These are phyloP conservation scores for Amanita inopinata DNA, from an alignment of 768 basidiomycete species.

Conservation along the genomic window DNA sequence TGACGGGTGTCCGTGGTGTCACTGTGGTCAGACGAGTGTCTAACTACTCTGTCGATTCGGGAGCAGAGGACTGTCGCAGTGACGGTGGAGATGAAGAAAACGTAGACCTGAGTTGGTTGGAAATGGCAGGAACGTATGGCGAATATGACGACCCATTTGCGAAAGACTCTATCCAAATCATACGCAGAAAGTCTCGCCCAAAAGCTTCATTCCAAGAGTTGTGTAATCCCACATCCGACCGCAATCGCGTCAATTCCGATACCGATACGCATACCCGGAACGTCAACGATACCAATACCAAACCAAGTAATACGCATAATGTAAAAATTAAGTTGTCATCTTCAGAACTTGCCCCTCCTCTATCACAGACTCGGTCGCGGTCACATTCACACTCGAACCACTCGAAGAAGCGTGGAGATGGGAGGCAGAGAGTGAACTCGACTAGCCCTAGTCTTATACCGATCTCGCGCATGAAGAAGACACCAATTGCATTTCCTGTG, in stretches of 20 bases:
- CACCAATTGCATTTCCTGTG: constrained; percentile 5
- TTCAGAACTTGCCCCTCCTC: too few relatives aligned
- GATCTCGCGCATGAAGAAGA: constrained; percentile 8
- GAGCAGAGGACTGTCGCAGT: background rate
- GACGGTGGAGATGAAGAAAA: background rate
- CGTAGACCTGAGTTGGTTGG: background rate
- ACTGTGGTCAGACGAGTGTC: background rate
- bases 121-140: background rate
- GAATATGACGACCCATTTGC: constrained; percentile 7
- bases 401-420: too few relatives aligned
- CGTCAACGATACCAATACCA: background rate
- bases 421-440: background rate
- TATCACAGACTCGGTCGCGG: too few relatives aligned
- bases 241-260: background rate
- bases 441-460: constrained; percentile 2
- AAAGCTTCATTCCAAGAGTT: constrained; percentile 5
- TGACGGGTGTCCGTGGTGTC: background rate
- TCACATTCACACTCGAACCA: too few relatives aligned
- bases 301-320: background rate
- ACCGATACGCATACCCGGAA: background rate
- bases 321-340: too few relatives aligned
- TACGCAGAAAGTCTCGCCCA: constrained; percentile 6
- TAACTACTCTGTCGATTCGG: constrained; percentile 1
- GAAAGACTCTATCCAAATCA: constrained; percentile 9
- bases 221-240: constrained; percentile 5